Evolutionary conservation across 164 flowering plant species (phyloP).

Genomic region (Chloranthus sessilifolius): DNA sequence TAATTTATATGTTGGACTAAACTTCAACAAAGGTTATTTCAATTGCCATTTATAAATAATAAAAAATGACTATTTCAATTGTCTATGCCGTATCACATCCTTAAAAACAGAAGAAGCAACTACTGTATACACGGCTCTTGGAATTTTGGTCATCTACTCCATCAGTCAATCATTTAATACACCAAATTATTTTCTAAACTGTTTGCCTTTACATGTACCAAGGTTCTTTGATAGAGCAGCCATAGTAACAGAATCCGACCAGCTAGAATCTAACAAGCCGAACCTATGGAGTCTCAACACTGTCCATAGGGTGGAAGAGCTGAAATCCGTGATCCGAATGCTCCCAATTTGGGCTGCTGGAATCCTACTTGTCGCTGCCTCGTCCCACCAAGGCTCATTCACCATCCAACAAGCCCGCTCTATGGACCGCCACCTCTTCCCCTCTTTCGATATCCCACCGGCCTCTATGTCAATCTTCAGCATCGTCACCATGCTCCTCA

Average conservation of each 20-base stretch:
- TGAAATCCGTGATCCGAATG: slow-evolving; percentile 18
- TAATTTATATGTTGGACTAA: too few relatives aligned
- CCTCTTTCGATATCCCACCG: slow-evolving; percentile 15
- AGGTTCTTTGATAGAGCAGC: slow-evolving; percentile 20
- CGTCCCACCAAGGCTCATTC: slow-evolving; percentile 12
- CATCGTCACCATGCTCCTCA: slow-evolving; percentile 11
- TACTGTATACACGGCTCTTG: too few relatives aligned
- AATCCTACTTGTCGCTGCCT: slow-evolving; percentile 13
- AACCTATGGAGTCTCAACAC: slow-evolving; percentile 19
- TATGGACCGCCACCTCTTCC: slow-evolving; percentile 21
- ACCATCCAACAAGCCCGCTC: slow-evolving; percentile 18
- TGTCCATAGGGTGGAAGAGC: slow-evolving; percentile 23
- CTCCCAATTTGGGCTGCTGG: slow-evolving; percentile 18
- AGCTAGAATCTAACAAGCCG: neutral
- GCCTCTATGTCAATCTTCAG: slow-evolving; percentile 19
- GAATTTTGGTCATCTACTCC: too few relatives aligned
- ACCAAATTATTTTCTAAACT: too few relatives aligned
- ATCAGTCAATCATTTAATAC: too few relatives aligned
- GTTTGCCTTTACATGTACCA: too few relatives aligned
- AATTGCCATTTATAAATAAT: too few relatives aligned
- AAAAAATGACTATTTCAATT: too few relatives aligned
- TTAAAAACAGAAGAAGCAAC: too few relatives aligned
- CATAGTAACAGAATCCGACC: slow-evolving; percentile 10
- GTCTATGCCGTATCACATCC: too few relatives aligned
- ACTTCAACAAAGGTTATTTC: too few relatives aligned